Base-by-base conservation (phyloP, 2,329 filamentous ascomycete genomes). In the Hypoxylon sp. region DNA sequence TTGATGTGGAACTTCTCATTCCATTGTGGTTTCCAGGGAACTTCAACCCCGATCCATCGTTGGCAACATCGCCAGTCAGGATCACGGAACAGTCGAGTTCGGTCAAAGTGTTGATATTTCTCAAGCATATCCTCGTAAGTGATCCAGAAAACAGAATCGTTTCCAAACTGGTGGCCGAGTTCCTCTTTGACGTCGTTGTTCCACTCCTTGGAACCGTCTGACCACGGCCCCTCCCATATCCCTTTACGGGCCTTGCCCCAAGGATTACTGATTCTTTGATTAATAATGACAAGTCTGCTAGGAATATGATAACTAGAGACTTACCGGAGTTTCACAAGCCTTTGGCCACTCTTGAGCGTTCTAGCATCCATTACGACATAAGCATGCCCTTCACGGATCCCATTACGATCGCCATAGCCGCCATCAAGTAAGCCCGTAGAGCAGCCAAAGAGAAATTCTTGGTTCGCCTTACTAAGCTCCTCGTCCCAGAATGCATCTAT, bases 401-500 rank as follows among this genome's bases (percentile, higher is more conserved):
- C 87, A 66, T 85, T 83, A 30, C 89, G 82, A 55, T 86, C 80
- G 2, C 89, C 89, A 61, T 89, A 90, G 1, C 89, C 89, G 32
- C 84, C 84, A 46, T 88, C 89, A 60, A 91, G 84, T 25, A 90
- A 81, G 9, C 90, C 90, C 0, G 87, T 88, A 0, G 85, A 87
- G 73, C 90, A 92, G n/a, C 90, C 90, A 72, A 93, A 93, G 6
- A 93, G 80, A 73, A 96, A 97, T 55, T 93, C 90, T 60, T 93
- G 82, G 76, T 97, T 96, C 63, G 94, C 92, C 68, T 91, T 89
- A 79, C 90, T 87, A 23, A 97, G 85, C 76, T 96, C 92, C 38
- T 95, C 89, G 0, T 86, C 87, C 94, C 93, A 97, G 76, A 97
- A 97, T 21, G 88, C 86, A 55, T 97, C 90, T 64, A 91, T 91